Percentiles rank a stretch among this genome's conserved stretches.
These are phyloP conservation scores for Podospora tetraspora DNA, from an alignment of 495 filamentous ascomycete species.

Conservation along the genomic window DNA sequence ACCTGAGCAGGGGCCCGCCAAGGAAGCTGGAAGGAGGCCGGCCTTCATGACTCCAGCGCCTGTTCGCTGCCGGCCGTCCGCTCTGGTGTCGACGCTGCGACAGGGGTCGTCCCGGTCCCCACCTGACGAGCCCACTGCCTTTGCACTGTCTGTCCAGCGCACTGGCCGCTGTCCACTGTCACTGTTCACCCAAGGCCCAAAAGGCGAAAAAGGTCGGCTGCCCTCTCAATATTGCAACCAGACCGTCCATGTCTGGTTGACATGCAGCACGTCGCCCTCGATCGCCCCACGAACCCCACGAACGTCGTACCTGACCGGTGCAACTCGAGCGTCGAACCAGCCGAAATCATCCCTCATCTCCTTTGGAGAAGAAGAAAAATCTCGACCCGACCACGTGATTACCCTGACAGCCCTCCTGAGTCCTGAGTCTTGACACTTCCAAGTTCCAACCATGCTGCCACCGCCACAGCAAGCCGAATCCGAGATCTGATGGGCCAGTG, in stretches of 20 bases:
- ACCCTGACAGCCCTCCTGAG: not conserved
- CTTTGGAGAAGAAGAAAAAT: not conserved
- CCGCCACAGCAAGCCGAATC: not conserved
- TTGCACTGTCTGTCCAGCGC: not conserved
- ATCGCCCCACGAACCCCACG: not conserved
- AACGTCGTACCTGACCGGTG: not conserved
- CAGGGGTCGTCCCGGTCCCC: not conserved
- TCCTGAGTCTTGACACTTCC: not conserved
- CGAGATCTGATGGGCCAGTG: not conserved
- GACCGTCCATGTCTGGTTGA: not conserved
- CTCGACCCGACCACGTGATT: not conserved
- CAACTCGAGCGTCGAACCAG: not conserved
- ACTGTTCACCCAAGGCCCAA: not conserved
- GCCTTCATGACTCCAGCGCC: not conserved
- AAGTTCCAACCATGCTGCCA: not conserved
- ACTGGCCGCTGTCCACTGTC: not conserved
- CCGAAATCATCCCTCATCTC: constrained; percentile 7
- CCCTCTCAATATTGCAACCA: not conserved
- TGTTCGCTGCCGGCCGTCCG: not conserved
- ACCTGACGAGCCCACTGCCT: not conserved
- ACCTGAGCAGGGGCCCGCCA: not conserved
- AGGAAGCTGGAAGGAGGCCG: not conserved
- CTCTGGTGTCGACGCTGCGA: not conserved
- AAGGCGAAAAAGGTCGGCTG: not conserved
- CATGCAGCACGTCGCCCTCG: not conserved